Evolutionary conservation across 2,329 filamentous ascomycete species (phyloP).

Genomic region (Biscogniauxia marginata): DNA sequence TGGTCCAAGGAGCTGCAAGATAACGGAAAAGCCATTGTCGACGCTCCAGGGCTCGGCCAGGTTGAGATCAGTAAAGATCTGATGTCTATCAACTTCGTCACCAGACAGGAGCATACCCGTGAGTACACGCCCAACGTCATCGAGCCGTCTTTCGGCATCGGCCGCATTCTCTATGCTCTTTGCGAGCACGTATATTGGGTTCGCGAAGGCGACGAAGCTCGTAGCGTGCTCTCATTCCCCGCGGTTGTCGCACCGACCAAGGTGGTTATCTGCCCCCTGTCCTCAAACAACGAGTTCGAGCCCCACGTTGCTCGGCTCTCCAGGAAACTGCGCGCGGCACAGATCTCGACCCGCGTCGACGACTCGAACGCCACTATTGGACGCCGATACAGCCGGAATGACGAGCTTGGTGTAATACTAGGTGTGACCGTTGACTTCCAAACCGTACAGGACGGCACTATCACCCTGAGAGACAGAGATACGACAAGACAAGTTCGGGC

Average conservation of each 20-base stretch:
- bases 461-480: slow-evolving; percentile 89
- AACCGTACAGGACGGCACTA: slow-evolving; percentile 80
- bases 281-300: slow-evolving; percentile 75
- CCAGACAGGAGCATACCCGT: slow-evolving; percentile 75
- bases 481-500: slow-evolving; percentile 88
- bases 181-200: slow-evolving; percentile 97
- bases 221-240: slow-evolving; percentile 79
- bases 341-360: slow-evolving; percentile 82
- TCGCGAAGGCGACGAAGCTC: slow-evolving; percentile 77
- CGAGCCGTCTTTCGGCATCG: slow-evolving; percentile 96
- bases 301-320: slow-evolving; percentile 74
- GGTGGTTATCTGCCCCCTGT: slow-evolving; percentile 88
- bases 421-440: slow-evolving; percentile 97
- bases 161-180: slow-evolving; percentile 86
- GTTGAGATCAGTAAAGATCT: slow-evolving; percentile 78
- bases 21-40: slow-evolving; percentile 72
- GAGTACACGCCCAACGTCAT: slow-evolving; percentile 96
- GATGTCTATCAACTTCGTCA: slow-evolving; percentile 80
- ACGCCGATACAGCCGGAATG: slow-evolving; percentile 91
- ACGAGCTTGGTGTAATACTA: slow-evolving; percentile 91
- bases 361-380: slow-evolving; percentile 90
- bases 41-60: slow-evolving; percentile 70
- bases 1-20: slow-evolving; percentile 70
- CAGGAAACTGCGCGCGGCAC: slow-evolving; percentile 70
- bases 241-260: slow-evolving; percentile 85